phyloP scores from a whole-genome alignment of 352 stramenopile genomes.

The Aphanomyces invadans region DNA sequence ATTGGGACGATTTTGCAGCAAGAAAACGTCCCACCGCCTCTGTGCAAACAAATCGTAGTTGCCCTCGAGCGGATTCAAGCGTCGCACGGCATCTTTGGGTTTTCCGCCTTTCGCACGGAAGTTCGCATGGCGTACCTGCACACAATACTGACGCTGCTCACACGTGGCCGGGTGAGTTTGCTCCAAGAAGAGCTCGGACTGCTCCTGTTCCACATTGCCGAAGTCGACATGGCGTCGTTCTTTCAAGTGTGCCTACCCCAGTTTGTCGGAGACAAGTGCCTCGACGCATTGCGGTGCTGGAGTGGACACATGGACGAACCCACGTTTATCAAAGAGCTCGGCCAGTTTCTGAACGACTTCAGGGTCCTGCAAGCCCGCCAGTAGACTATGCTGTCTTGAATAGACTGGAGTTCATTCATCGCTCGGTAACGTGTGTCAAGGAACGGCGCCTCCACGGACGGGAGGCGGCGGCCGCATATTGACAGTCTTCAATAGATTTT shows the following conservation, averaged over 20 bases:
- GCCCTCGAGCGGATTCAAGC: slow-evolving; percentile 61
- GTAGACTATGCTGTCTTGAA: background rate
- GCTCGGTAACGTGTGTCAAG: background rate
- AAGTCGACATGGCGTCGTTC: slow-evolving; percentile 69
- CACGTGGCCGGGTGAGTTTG: slow-evolving; percentile 67
- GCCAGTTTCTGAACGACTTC: slow-evolving; percentile 67
- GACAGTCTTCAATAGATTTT: no score
- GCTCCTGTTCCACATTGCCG: slow-evolving; percentile 57
- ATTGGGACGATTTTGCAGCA: slow-evolving; percentile 18
- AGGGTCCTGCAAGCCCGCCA: slow-evolving; percentile 36
- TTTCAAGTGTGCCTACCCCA: slow-evolving; percentile 54
- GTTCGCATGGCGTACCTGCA: slow-evolving; percentile 67
- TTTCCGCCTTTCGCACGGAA: slow-evolving; percentile 62
- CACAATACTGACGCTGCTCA: slow-evolving; percentile 71
- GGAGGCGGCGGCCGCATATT: no score
- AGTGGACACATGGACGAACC: slow-evolving; percentile 65
- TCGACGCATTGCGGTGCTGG: slow-evolving; percentile 61
- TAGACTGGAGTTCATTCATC: background rate
- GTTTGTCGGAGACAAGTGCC: slow-evolving; percentile 56
- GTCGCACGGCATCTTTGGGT: slow-evolving; percentile 54
- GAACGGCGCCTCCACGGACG: no score
- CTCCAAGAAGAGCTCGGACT: slow-evolving; percentile 68
- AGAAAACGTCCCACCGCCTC: slow-evolving; percentile 30
- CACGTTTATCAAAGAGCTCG: slow-evolving; percentile 62
- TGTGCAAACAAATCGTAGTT: slow-evolving; percentile 67